Evolutionary conservation across 345 rosid species (phyloP), one percentile per base, ranked within the genome.

Genomic region (Cardamine occulta): DNA sequence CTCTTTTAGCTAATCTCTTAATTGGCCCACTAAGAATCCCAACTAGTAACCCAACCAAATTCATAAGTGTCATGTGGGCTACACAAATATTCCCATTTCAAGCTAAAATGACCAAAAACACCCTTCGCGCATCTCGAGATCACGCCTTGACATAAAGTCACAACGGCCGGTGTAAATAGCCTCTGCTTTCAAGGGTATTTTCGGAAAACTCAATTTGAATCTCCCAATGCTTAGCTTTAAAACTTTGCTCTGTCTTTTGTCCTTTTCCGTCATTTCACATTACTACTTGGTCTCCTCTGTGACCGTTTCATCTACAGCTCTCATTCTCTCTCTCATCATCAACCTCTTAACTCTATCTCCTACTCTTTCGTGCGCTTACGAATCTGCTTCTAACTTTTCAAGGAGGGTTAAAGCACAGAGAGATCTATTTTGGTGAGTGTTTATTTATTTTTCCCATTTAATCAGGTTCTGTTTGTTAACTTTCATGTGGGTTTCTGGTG

Each of bases 401-500:
- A 45, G 54, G 0, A 69, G 52, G 29, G 35, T 6, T 9, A 31
- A 52, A 23, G 19, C 21, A 63, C 70, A 53, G 70, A 76, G 61
- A 70, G 63, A 76, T 76, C 70, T 69, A 56, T 6, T 35, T 35
- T 55, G 72, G 80, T 77, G 66, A 55, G 80, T 77, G 71, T 77
- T 2, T 45, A 5, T 34, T 14, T 49, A 4, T 2, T 39, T 54
- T 19, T 47, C 21, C 4, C 21, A 8, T 10, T 42, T 3, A 37
- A 63, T 47, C 37, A 57, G 4, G 19, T 63, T 54, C 39, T 63
- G 37, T 56, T 45, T 65, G 72, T 18, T 58, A 58, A 72, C 4
- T 58, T 66, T 72, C 73, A 78, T 66, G 77, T 73, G 74, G 15
- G 66, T 73, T 78, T 73, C 78, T 79, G 81, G 78, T 73, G 70